Conservation (phyloP, 2,329 filamentous ascomycete genomes). For the Eutypa lata region DNA sequence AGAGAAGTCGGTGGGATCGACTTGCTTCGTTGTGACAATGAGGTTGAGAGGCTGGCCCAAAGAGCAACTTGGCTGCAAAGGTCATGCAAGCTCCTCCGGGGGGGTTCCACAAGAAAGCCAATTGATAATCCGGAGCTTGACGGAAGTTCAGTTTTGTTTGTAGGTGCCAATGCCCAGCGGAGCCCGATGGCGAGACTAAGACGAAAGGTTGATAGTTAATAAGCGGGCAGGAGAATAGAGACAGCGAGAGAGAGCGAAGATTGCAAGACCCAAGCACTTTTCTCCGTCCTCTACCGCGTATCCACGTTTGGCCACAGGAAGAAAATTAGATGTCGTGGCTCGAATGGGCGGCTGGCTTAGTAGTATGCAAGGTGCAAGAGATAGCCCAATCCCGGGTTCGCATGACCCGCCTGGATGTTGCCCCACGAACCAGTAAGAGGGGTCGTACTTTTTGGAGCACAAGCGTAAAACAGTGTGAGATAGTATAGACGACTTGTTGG, state of each 20-base stretch:
- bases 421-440: slow-evolving; percentile 18
- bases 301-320: slow-evolving; percentile 29
- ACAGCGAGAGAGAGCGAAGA: slow-evolving; percentile 19
- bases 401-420: slow-evolving; percentile 26
- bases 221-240: slow-evolving; percentile 21
- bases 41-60: slow-evolving; percentile 15
- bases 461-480: background rate
- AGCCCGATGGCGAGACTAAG: slow-evolving; percentile 17
- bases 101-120: slow-evolving; percentile 18
- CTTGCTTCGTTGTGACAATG: slow-evolving; percentile 3
- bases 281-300: slow-evolving; percentile 6
- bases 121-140: slow-evolving; percentile 20
- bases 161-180: slow-evolving; percentile 25
- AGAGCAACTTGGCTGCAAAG: slow-evolving; percentile 7
- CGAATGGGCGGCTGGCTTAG: slow-evolving; percentile 31
- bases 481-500: background rate
- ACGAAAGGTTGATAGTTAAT: slow-evolving; percentile 4
- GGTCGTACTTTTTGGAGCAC: background rate
- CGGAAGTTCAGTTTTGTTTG: slow-evolving; percentile 9
- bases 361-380: slow-evolving; percentile 32
- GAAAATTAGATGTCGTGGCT: slow-evolving; percentile 33
- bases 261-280: slow-evolving; percentile 5
- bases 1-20: slow-evolving; percentile 14
- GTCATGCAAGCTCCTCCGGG: slow-evolving; percentile 8
- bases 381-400: slow-evolving; percentile 31